Evolutionary conservation across 1,139 yeast species (phyloP).

Genomic region (Suhomyces bribrorum): DNA sequence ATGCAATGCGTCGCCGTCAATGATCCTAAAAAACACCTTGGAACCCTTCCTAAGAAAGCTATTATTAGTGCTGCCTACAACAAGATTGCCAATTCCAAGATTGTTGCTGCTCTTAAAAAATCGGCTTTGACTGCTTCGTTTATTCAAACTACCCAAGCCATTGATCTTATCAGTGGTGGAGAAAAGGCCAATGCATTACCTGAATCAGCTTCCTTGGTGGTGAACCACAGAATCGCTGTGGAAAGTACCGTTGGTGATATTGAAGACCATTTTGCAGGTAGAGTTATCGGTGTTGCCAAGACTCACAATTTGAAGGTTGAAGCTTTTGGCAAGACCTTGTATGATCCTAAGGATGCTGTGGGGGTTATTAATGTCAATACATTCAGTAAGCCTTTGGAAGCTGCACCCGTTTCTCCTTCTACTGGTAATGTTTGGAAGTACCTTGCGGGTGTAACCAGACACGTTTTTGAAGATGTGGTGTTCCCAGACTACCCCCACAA

Average conservation of each 20-base stretch:
- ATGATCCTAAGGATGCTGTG: conserved; percentile 16
- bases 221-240: conserved; percentile 37
- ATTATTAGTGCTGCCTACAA: conserved; percentile 30
- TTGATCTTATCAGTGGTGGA: conserved; percentile 37
- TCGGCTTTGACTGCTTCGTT: conserved; percentile 23
- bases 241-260: conserved; percentile 29
- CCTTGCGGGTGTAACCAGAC: conserved; percentile 46
- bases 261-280: conserved; percentile 22
- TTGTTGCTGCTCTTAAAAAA: conserved; percentile 19
- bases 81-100: conserved; percentile 26
- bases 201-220: conserved; percentile 31
- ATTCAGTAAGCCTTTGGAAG: conserved; percentile 22
- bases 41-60: conserved; percentile 19
- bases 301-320: conserved; percentile 20
- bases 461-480: conserved; percentile 44
- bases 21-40: conserved; percentile 17
- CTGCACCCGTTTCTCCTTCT: conserved; percentile 42
- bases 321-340: conserved; percentile 22
- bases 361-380: conserved; percentile 29
- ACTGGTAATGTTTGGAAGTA: conserved; percentile 42
- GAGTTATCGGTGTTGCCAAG: conserved; percentile 30
- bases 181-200: conserved; percentile 42
- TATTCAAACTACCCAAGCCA: conserved; percentile 36
- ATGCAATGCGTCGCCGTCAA: conserved; percentile 52
- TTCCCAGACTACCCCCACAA: conserved; percentile 37